phyloP scores from a whole-genome alignment of 1,139 yeast genomes.

The Geotrichum aggregatum region DNA sequence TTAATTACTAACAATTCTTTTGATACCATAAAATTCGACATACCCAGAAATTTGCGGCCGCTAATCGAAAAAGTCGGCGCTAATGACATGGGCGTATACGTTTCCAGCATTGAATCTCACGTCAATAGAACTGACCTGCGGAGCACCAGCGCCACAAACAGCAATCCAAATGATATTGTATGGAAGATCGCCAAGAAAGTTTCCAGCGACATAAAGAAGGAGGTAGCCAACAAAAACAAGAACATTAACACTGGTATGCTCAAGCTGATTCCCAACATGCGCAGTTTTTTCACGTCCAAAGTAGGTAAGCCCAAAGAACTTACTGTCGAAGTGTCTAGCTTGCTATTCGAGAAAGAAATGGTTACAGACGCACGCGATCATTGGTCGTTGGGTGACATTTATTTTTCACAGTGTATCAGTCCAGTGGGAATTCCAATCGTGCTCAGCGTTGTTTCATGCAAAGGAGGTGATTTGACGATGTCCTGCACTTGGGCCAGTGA shows the following conservation, averaged over 20 bases:
- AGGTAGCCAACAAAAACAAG: constrained; percentile 5
- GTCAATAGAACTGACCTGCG: neutral
- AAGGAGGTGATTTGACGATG: constrained; percentile 12
- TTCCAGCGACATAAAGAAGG: neutral
- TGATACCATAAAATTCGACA: too few relatives aligned
- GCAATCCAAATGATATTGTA: neutral
- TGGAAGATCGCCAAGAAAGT: neutral
- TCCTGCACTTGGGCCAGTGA: constrained; percentile 10
- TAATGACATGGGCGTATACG: constrained; percentile 17
- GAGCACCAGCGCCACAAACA: neutral
- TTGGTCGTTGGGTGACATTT: constrained; percentile 12
- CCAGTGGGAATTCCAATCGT: neutral
- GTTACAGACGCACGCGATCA: neutral
- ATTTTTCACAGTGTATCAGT: constrained; percentile 13
- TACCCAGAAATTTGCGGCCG: constrained; percentile 21
- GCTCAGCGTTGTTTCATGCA: constrained; percentile 3
- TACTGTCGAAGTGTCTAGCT: constrained; percentile 16
- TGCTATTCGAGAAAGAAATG: neutral
- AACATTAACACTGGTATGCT: constrained; percentile 17
- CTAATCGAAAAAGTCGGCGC: neutral
- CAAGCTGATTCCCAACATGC: constrained; percentile 5
- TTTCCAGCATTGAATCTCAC: constrained; percentile 4
- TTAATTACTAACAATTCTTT: too few relatives aligned
- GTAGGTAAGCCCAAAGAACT: constrained; percentile 2
- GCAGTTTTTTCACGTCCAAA: constrained; percentile 2